Conservation (phyloP, 1,139 yeast species). For the Wickerhamomyces sp. region DNA sequence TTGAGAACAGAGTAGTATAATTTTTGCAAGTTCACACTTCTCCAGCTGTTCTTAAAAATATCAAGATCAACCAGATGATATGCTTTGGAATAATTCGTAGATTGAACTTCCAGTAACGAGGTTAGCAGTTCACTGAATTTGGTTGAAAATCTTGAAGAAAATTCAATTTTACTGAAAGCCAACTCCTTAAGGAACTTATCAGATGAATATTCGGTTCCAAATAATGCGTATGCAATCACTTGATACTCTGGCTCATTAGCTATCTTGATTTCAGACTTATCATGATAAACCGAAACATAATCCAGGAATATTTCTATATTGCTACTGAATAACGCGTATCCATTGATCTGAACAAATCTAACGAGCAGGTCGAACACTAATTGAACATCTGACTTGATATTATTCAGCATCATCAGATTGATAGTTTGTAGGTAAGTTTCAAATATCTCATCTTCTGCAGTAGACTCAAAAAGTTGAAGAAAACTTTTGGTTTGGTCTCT, state of each 20-base stretch:
- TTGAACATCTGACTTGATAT: conserved; percentile 11
- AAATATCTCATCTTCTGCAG: conserved; percentile 57
- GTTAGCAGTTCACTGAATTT: conserved; percentile 19
- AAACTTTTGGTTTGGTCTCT: conserved; percentile 29
- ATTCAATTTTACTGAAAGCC: conserved; percentile 16
- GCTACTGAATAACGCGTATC: conserved; percentile 31
- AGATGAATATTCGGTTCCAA: conserved; percentile 10
- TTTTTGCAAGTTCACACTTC: conserved; percentile 15
- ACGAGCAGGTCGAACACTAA: conserved; percentile 14
- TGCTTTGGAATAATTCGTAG: conserved; percentile 19
- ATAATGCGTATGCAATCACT: conserved; percentile 19
- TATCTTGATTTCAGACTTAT: conserved; percentile 1
- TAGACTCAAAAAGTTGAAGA: conserved; percentile 43
- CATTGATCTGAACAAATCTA: conserved; percentile 41
- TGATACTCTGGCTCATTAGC: conserved; percentile 15
- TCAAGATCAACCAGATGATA: conserved; percentile 15
- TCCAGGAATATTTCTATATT: conserved; percentile 33
- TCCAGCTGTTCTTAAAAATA: conserved; percentile 22
- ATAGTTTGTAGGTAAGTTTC: conserved; percentile 47
- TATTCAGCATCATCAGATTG: conserved; percentile 39
- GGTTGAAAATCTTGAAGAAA: conserved; percentile 5
- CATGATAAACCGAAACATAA: conserved; percentile 21
- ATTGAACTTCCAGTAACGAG: conserved; percentile 24
- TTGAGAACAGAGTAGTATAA: conserved; percentile 16
- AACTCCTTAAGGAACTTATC: conserved; percentile 28